phyloP scores from a whole-genome alignment of 2,329 filamentous ascomycete species.

The Chaetomiaceae sp. region DNA sequence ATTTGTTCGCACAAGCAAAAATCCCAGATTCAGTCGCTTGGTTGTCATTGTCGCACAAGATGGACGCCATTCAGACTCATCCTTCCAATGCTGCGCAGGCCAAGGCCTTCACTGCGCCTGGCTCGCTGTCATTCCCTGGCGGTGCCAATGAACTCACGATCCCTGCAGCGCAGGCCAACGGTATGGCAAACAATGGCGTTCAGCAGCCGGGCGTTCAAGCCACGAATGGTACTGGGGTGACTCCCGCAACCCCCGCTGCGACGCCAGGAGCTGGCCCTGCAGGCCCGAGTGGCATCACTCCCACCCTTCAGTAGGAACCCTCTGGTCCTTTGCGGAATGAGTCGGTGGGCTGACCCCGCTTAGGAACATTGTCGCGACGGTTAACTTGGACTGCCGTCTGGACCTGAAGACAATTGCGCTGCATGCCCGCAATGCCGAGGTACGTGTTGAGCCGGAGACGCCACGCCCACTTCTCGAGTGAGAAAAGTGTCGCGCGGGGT shows the following conservation, averaged over 20 bases:
- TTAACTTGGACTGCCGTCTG: slow-evolving; percentile 95
- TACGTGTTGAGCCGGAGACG: slow-evolving; percentile 22
- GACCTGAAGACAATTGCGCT: slow-evolving; percentile 98
- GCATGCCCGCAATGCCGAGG: slow-evolving; percentile 92
- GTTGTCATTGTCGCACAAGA: slow-evolving; percentile 40
- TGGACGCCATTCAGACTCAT: slow-evolving; percentile 90
- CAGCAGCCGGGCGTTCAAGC: slow-evolving; percentile 56
- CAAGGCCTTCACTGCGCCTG: slow-evolving; percentile 89
- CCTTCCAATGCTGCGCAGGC: slow-evolving; percentile 88
- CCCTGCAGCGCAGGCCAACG: slow-evolving; percentile 56
- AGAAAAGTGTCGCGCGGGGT: neutral
- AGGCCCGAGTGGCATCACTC: slow-evolving; percentile 77
- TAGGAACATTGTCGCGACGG: slow-evolving; percentile 95
- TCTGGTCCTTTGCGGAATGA: slow-evolving; percentile 31
- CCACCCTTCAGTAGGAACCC: slow-evolving; percentile 91
- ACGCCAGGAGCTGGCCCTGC: slow-evolving; percentile 79
- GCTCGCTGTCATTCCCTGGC: slow-evolving; percentile 87
- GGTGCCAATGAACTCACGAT: slow-evolving; percentile 79
- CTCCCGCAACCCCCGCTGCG: slow-evolving; percentile 83
- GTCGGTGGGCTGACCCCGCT: slow-evolving; percentile 50
- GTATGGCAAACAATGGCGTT: slow-evolving; percentile 42
- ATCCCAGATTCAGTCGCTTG: slow-evolving; percentile 9
- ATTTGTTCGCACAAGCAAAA: slow-evolving; percentile 27
- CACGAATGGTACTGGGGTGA: slow-evolving; percentile 71
- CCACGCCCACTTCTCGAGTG: slow-evolving; percentile 3